Conservation (phyloP, 345 rosid species). For the Citrus glauca region DNA sequence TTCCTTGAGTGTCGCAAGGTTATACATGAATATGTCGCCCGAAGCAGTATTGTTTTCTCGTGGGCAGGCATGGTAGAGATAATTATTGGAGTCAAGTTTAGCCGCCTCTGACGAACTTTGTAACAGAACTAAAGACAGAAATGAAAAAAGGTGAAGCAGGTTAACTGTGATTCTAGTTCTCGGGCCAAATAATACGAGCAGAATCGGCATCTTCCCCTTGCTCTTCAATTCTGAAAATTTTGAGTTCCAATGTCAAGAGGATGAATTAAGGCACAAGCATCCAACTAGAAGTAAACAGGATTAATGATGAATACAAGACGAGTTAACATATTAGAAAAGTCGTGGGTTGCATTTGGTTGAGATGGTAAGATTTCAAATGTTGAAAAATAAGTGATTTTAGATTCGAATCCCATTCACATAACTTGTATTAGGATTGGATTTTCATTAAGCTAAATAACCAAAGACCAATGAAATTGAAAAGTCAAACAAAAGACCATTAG, state of each 20-base stretch:
- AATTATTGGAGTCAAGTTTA: background rate
- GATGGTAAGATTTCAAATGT: too few species aligned
- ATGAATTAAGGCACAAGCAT: background rate
- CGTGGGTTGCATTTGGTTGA: background rate
- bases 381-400: too few species aligned
- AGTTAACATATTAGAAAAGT: background rate
- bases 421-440: too few species aligned
- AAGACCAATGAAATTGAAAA: too few species aligned
- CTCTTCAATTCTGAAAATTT: background rate
- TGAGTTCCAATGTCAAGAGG: background rate
- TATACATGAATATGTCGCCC: background rate
- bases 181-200: background rate
- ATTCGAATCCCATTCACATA: too few species aligned
- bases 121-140: background rate
- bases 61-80: background rate
- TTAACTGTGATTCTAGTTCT: background rate
- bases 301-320: background rate
- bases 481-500: too few species aligned
- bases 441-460: too few species aligned
- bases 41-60: background rate
- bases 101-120: background rate
- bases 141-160: background rate
- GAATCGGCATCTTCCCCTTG: background rate
- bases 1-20: too few species aligned
- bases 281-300: too few species aligned